Evolutionary conservation across 345 rosid genomes (phyloP).

Genomic region (Lagerstroemia speciosa): DNA sequence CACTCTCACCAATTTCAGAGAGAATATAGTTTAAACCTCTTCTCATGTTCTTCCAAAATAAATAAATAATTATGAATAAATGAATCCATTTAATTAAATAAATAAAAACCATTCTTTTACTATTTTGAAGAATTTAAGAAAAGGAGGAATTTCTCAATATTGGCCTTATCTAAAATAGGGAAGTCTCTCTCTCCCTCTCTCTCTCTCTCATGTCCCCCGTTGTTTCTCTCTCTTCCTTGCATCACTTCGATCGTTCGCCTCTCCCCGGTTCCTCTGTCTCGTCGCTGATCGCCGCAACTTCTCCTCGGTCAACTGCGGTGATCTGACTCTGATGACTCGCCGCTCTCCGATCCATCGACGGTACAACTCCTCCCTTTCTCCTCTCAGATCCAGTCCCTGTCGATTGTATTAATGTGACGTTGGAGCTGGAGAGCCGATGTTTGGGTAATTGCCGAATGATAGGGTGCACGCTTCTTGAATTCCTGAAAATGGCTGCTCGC

Average conservation of each 20-base stretch:
- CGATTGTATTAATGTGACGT: neutral
- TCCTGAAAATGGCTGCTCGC: neutral
- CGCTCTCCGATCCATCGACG: neutral
- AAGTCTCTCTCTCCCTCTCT: too few relatives aligned
- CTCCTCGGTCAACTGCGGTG: neutral
- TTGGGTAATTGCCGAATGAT: neutral
- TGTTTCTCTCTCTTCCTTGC: too few relatives aligned
- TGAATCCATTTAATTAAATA: too few relatives aligned
- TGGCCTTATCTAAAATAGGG: neutral
- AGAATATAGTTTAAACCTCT: too few relatives aligned
- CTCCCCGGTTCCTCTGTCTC: neutral
- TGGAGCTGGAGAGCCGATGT: neutral
- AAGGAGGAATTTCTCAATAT: neutral
- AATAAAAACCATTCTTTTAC: too few relatives aligned
- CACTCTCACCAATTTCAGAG: too few relatives aligned
- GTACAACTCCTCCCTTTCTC: neutral
- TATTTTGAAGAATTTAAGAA: neutral
- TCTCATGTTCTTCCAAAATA: too few relatives aligned
- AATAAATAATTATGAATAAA: too few relatives aligned
- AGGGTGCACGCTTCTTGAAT: neutral
- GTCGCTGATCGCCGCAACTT: neutral
- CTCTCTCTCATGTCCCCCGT: neutral
- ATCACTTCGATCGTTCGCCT: neutral
- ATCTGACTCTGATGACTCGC: neutral
- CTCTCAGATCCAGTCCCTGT: neutral